A percentile compares a stretch with the other conserved stretches of the same genome.
Conservation (phyloP, 805 yeast genomes). For the Saturnispora besseyi region DNA sequence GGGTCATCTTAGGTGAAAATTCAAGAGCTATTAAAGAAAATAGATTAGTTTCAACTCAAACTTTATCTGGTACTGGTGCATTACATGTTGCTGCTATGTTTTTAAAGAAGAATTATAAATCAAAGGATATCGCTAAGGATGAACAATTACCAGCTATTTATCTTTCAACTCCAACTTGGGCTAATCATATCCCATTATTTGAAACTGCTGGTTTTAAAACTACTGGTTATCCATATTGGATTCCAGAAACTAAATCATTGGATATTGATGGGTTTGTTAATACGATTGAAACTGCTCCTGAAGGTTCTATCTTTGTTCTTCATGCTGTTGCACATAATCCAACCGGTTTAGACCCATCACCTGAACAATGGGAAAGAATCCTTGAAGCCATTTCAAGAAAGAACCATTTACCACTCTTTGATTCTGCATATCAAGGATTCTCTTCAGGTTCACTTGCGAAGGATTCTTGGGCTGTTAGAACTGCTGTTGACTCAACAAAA, state of each 20-base stretch:
- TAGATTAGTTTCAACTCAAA: slow-evolving; percentile 57
- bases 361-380: slow-evolving; percentile 70
- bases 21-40: slow-evolving; percentile 42
- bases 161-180: slow-evolving; percentile 93
- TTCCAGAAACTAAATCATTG: slow-evolving; percentile 57
- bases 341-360: slow-evolving; percentile 89
- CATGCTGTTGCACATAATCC: slow-evolving; percentile 99
- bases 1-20: slow-evolving; percentile 58
- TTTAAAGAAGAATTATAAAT: slow-evolving; percentile 41
- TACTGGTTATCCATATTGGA: slow-evolving; percentile 79
- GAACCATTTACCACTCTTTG: slow-evolving; percentile 76
- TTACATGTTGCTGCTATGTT: slow-evolving; percentile 79
- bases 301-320: slow-evolving; percentile 70
- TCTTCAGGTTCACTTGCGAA: slow-evolving; percentile 78
- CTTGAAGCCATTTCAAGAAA: slow-evolving; percentile 50
- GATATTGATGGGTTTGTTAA: slow-evolving; percentile 60
- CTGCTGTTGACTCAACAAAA: slow-evolving; percentile 42
- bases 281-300: slow-evolving; percentile 57
- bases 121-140: slow-evolving; percentile 16
- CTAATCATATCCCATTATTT: slow-evolving; percentile 85
- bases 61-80: slow-evolving; percentile 86
- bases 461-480: slow-evolving; percentile 78
- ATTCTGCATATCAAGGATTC: slow-evolving; percentile 95
- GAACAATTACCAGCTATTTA: slow-evolving; percentile 40
- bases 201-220: slow-evolving; percentile 58